Base-by-base conservation (phyloP, 805 yeast genomes). In the Wickerhamiella azymoides region DNA sequence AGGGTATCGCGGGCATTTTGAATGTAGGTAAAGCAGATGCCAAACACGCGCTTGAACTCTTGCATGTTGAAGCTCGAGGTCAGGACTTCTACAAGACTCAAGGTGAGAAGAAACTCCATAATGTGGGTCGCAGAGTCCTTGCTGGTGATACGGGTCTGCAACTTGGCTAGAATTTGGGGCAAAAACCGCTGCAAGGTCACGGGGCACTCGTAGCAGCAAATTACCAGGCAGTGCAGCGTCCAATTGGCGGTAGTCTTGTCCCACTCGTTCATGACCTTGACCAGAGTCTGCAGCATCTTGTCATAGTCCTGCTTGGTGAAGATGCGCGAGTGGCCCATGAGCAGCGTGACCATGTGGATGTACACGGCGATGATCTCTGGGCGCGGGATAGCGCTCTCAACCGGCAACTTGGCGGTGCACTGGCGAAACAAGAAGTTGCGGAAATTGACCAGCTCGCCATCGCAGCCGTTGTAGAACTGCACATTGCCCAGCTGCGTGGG, bases 151-250 rank as follows among this genome's bases (percentile, higher is more conserved):
- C 83, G 73, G 5, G 83, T 79, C 54, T 84, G 94, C 35, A 86
- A 62, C 44, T 74, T 74, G n/a, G 80, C 74, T 50, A 85, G 67
- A 10, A 86, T 75, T n/a, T 76, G 76, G 8, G 78, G 68, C 30
- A 84, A 58, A 53, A 68, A 80, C 54, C 79, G 78, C 58, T 79
- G 81, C 46, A 86, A 70, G 0, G 89, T 76, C 10, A 69, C 58
- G 1, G 94, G 93, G 28, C 82, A 68, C 57, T 84, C 94, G 58
- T 81, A 84, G 57, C 94, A 80, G 53, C 89, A 81, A 2, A 81
- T 70, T 5, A 81, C 76, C 48, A 88, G 64, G 37, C 80, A 78
- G 53, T 84, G 85, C 25, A 86, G 73, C 52, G 85, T 76, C 2
- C 93, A 85, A 30, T 79, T 73, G 0, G 85, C 83, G 0, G 93